Conservation (phyloP, 108 stramenopile species). For the Skeletonema tropicum region DNA sequence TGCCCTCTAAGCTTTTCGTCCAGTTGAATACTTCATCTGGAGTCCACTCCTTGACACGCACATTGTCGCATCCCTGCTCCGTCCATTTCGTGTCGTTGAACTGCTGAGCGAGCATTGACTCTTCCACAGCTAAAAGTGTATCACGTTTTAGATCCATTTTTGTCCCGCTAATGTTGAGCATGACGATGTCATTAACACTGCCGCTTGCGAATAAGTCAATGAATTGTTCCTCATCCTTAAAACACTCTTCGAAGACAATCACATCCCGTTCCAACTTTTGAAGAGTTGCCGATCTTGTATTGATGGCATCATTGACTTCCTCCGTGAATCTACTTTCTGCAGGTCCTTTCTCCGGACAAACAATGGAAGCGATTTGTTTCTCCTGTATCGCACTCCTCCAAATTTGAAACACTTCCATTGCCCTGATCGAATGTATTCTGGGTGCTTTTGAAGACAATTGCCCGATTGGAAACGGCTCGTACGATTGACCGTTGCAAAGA, state of each 20-base stretch:
- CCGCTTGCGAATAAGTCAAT: conserved; percentile 7
- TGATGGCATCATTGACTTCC: conserved; percentile 6
- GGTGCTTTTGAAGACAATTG: not conserved
- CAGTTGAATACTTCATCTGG: conserved; percentile 8
- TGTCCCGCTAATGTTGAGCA: conserved; percentile 11
- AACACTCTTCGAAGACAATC: conserved; percentile 9
- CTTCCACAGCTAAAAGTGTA: not conserved
- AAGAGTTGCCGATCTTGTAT: not conserved
- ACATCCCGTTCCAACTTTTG: not conserved
- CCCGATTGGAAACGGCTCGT: not conserved
- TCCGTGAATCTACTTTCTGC: too few species aligned
- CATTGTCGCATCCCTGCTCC: too few species aligned
- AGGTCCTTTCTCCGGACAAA: not conserved
- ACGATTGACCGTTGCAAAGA: not conserved
- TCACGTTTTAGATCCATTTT: not conserved
- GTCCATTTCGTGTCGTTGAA: conserved; percentile 12
- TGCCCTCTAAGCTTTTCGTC: not conserved
- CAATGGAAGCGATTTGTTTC: not conserved
- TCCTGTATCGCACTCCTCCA: not conserved
- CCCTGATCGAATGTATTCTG: not conserved
- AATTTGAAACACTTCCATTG: conserved; percentile 1
- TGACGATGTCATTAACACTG: not conserved
- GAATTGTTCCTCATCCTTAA: conserved; percentile 24
- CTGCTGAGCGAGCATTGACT: conserved; percentile 9
- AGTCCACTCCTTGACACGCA: conserved; percentile 15